Evolutionary conservation across 768 basidiomycete genomes (phyloP), one percentile per base, ranked within the genome.

Genomic region (Suillus alpinus): DNA sequence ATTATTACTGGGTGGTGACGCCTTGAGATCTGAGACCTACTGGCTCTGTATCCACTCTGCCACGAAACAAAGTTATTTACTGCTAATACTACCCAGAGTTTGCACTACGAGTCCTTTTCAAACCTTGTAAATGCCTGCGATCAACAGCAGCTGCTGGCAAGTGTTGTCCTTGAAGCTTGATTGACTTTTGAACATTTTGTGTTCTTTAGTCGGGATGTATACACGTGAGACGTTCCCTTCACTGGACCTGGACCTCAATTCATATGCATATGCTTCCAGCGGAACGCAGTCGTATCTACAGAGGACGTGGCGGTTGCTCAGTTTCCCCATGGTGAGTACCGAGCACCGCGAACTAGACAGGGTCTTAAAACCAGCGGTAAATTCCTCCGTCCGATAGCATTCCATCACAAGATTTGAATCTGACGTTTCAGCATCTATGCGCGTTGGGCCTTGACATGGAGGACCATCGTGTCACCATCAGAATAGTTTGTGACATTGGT

Each of bases 401-500:
- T 41, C 18, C 18, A 9, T 18, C 18, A n/a, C 40, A 18, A 41
- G 18, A 41, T 18, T 18, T 41, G 40, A 18, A 41, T 13, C 13
- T 39, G 37, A 39, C 37, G 5, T 39, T 14, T 39, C 13, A 39
- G 14, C 37, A 39, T 14, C 37, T 39, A 32, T 32, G 1, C 37
- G 37, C 37, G 13, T 26, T 26, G 37, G 37, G 37, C 13, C 14
- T 39, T 14, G 5, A 39, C 4, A 39, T 1, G 37, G 13, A 39
- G 37, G 13, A 39, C 14, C 37, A 26, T 26, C 26, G 26, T 26
- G 26, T 26, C 26, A 26, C 26, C 65, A n/a, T 58, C 63, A 49
- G 69, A 57, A 60, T 65, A 60, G 23, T 9, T 61, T 5, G 59
- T 50, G 32, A 63, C 62, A 18, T 68, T 57, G 32, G 65, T 59